Conservation (phyloP, 2,329 filamentous ascomycete genomes). For the Penicillium brasilianum region DNA sequence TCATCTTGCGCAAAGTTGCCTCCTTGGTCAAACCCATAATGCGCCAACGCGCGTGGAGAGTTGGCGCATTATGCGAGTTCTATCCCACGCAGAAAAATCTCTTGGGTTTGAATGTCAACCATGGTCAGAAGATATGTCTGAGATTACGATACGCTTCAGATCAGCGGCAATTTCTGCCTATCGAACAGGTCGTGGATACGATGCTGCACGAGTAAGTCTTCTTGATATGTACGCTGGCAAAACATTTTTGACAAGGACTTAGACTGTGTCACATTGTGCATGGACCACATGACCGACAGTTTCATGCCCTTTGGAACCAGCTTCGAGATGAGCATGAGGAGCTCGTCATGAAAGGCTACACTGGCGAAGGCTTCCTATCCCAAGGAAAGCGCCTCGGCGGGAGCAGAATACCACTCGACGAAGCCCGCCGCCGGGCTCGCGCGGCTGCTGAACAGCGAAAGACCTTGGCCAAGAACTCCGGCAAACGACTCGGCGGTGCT, state of each 20-base stretch:
- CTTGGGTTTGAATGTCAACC: conserved; percentile 80
- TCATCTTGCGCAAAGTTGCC: conserved; percentile 76
- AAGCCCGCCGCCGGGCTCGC: conserved; percentile 75
- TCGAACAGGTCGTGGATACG: conserved; percentile 83
- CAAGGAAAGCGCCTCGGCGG: conserved; percentile 77
- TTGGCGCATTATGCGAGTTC: conserved; percentile 82
- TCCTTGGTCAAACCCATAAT: conserved; percentile 95
- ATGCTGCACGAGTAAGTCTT: conserved; percentile 78
- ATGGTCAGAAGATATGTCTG: conserved; percentile 78
- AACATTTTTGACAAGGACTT: conserved; percentile 17
- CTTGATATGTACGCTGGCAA: too few relatives aligned
- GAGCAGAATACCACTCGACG: conserved; percentile 65
- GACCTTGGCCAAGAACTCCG: conserved; percentile 64
- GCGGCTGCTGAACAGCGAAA: conserved; percentile 74
- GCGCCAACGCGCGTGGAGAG: conserved; percentile 81
- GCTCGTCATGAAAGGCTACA: conserved; percentile 80
- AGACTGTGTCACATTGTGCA: conserved; percentile 81
- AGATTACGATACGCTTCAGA: conserved; percentile 79
- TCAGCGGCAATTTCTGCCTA: conserved; percentile 74
- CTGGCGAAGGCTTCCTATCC: conserved; percentile 84
- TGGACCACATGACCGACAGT: conserved; percentile 80
- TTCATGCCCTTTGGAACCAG: conserved; percentile 87
- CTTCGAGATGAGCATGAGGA: conserved; percentile 83
- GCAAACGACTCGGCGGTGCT: conserved; percentile 73
- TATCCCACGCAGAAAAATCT: conserved; percentile 75